These are phyloP conservation scores for Exserohilum rostratum DNA, from an alignment of 2,329 filamentous ascomycete species.

Conservation along the genomic window DNA sequence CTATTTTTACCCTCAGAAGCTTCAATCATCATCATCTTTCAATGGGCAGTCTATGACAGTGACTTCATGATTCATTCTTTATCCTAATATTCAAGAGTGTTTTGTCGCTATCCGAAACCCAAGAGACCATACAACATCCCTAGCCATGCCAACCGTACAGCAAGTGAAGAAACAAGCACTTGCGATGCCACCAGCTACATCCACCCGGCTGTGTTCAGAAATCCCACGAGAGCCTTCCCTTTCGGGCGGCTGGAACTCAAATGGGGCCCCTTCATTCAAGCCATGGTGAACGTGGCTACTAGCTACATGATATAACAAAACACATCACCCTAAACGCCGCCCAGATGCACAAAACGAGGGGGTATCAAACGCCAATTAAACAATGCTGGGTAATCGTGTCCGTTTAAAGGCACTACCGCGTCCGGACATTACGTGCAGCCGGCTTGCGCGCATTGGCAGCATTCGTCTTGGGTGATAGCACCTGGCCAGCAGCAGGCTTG, in stretches of 20 bases:
- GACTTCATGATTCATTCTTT: conserved; percentile 6
- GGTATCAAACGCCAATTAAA: conserved; percentile 22
- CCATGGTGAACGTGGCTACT: conserved; percentile 4
- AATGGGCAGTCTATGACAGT: not conserved
- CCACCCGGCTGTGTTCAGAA: conserved; percentile 18
- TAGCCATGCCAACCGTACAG: not conserved
- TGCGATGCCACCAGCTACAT: not conserved
- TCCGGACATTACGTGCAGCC: conserved; percentile 23
- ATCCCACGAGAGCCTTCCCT: conserved; percentile 23
- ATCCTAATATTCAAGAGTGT: not conserved
- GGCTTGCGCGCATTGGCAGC: conserved; percentile 25
- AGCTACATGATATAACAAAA: not conserved
- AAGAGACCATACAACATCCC: not conserved
- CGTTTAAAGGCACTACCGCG: conserved; percentile 27
- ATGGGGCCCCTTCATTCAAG: conserved; percentile 17
- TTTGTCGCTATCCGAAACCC: conserved; percentile 3
- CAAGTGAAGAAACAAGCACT: not conserved
- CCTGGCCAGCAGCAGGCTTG: conserved; percentile 19
- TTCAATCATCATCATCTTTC: not conserved
- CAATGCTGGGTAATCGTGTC: conserved; percentile 14
- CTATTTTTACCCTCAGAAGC: not conserved
- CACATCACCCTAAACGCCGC: conserved; percentile 15
- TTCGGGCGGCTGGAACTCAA: conserved; percentile 21
- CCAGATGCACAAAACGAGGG: conserved; percentile 9
- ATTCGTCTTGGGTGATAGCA: conserved; percentile 34